A percentile compares a stretch with the other conserved stretches of the same genome.
These are phyloP conservation scores for Letharia columbiana DNA, from an alignment of 495 filamentous ascomycete genomes.

Conservation along the genomic window DNA sequence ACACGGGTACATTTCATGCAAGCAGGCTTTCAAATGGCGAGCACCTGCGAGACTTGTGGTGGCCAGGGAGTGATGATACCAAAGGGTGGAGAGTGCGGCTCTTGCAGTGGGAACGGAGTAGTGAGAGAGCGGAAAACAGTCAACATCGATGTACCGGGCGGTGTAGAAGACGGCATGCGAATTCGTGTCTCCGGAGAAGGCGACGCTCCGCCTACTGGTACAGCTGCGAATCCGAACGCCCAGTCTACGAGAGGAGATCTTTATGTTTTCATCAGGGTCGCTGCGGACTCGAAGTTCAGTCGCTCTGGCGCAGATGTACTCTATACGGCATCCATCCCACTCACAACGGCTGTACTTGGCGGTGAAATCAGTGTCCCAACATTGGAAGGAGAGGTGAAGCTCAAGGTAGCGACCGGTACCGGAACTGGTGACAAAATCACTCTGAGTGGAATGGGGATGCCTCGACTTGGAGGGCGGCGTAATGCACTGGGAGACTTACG, in stretches of 20 bases:
- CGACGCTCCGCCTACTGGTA: constrained; percentile 70
- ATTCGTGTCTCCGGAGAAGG: constrained; percentile 74
- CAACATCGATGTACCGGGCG: constrained; percentile 81
- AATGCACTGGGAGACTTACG: constrained; percentile 67
- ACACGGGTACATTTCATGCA: constrained; percentile 79
- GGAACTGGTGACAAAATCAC: constrained; percentile 87
- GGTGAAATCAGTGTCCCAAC: constrained; percentile 86
- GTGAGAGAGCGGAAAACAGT: constrained; percentile 68
- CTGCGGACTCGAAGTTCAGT: constrained; percentile 76
- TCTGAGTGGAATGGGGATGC: constrained; percentile 84
- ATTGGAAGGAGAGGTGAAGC: constrained; percentile 77
- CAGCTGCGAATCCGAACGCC: constrained; percentile 46
- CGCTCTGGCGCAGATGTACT: constrained; percentile 80
- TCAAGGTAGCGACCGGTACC: constrained; percentile 82
- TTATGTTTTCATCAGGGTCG: constrained; percentile 75
- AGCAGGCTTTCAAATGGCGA: constrained; percentile 90
- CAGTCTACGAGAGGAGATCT: constrained; percentile 68
- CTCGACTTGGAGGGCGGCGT: constrained; percentile 53
- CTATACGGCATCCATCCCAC: constrained; percentile 81
- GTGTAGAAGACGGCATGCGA: constrained; percentile 92
- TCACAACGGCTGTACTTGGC: constrained; percentile 87
- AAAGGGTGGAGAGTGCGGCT: constrained; percentile 65
- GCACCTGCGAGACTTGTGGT: constrained; percentile 72
- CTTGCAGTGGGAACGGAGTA: constrained; percentile 73
- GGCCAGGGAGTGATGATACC: constrained; percentile 67